Evolutionary conservation across 1,284 basidiomycete species (phyloP).

Genomic region (Apiotrichum gracile): DNA sequence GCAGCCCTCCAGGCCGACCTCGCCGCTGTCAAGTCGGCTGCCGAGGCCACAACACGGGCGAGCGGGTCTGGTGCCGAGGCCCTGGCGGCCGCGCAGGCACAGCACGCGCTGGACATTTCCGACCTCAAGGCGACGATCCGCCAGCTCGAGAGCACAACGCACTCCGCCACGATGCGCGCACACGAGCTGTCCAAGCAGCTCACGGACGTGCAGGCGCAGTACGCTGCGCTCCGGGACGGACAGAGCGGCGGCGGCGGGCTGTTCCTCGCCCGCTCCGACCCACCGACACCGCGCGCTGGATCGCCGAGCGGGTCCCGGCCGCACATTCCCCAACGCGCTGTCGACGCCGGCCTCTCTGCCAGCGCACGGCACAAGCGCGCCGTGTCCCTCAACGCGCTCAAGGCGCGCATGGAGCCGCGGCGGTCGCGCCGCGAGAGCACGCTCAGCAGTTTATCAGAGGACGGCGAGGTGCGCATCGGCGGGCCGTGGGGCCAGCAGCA

Average conservation of each 20-base stretch:
- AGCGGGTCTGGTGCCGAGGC: not conserved
- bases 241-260: constrained; percentile 1
- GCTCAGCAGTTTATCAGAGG: constrained; percentile 7
- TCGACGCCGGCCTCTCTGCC: constrained; percentile 63
- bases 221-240: constrained; percentile 3
- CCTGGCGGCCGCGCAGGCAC: constrained; percentile 50
- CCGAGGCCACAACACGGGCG: not conserved
- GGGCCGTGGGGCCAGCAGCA: constrained; percentile 17
- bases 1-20: not conserved
- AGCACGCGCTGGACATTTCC: constrained; percentile 71
- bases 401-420: constrained; percentile 64
- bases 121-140: constrained; percentile 68
- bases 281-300: not conserved
- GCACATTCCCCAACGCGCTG: constrained; percentile 6
- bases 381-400: constrained; percentile 78
- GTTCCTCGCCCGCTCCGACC: not conserved
- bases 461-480: not conserved
- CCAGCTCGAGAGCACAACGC: constrained; percentile 62
- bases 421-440: not conserved
- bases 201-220: constrained; percentile 26
- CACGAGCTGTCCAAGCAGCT: constrained; percentile 66
- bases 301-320: not conserved
- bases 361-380: constrained; percentile 76
- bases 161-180: constrained; percentile 62
- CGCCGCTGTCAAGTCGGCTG: not conserved